A percentile compares a stretch with the other conserved stretches of the same genome.
Conservation (phyloP, 1,284 basidiomycete genomes). For the Microbotryomycetes sp. region DNA sequence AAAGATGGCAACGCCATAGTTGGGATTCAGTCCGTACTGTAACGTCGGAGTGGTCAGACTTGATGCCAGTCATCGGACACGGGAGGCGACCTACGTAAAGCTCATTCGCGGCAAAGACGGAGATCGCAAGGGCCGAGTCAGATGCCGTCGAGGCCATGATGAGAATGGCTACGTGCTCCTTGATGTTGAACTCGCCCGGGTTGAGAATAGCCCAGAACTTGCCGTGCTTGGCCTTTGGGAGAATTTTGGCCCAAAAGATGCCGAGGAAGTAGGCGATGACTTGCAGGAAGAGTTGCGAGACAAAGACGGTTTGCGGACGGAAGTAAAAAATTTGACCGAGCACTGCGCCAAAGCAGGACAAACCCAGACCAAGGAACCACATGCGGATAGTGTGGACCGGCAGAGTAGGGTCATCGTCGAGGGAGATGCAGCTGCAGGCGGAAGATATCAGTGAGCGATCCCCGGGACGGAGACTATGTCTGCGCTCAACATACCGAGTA, state of each 20-base stretch:
- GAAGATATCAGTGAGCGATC: background rate
- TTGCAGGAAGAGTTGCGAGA: conserved; percentile 32
- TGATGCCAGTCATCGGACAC: too few species aligned
- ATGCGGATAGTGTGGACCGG: conserved; percentile 25
- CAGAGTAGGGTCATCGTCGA: conserved; percentile 27
- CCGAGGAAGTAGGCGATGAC: conserved; percentile 31
- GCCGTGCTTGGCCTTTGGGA: conserved; percentile 20
- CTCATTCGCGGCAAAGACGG: conserved; percentile 13
- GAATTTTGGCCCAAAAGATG: conserved; percentile 14
- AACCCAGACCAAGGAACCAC: conserved; percentile 20
- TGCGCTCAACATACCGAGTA: conserved; percentile 5
- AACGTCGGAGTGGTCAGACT: background rate
- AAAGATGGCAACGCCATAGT: conserved; percentile 20
- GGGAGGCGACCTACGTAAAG: background rate
- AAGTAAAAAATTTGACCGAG: conserved; percentile 32
- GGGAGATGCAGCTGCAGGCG: conserved; percentile 20
- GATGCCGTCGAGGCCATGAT: conserved; percentile 5
- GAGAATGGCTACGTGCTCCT: conserved; percentile 34
- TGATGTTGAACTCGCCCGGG: conserved; percentile 32
- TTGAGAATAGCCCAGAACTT: conserved; percentile 32
- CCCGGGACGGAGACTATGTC: too few species aligned
- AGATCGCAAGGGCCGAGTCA: conserved; percentile 5
- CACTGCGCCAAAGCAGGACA: conserved; percentile 29
- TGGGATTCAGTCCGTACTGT: background rate
- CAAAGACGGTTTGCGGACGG: conserved; percentile 31